phyloP scores from a whole-genome alignment of 495 filamentous ascomycete genomes.

The Stereocaulon alpinum region DNA sequence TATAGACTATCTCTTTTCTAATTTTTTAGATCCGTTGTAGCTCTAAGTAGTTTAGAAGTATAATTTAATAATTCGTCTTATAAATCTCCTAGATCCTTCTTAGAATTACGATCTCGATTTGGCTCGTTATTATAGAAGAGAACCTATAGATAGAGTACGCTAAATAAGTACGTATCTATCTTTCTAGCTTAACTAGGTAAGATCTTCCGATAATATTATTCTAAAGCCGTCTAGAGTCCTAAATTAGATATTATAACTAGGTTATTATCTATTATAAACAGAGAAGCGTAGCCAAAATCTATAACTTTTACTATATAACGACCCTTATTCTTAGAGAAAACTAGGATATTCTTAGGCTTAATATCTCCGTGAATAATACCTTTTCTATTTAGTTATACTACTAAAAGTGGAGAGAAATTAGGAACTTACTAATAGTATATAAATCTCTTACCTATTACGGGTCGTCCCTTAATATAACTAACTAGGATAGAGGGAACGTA shows the following conservation, averaged over 20 bases:
- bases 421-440: slow-evolving; percentile 17
- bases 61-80: not conserved
- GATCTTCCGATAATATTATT: slow-evolving; percentile 2
- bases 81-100: slow-evolving; percentile 4
- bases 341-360: not conserved
- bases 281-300: slow-evolving; percentile 7
- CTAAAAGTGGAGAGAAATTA: slow-evolving; percentile 1
- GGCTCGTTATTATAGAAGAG: slow-evolving; percentile 1
- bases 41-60: not conserved
- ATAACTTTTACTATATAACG: not conserved
- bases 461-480: too few relatives aligned
- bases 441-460: too few relatives aligned
- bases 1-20: not conserved
- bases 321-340: not conserved
- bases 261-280: slow-evolving; percentile 1
- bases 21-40: not conserved
- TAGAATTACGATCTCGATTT: not conserved
- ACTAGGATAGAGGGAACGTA: too few relatives aligned
- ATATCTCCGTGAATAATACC: not conserved
- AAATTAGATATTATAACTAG: not conserved
- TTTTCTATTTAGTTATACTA: not conserved
- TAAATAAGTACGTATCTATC: slow-evolving; percentile 13
- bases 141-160: slow-evolving; percentile 10
- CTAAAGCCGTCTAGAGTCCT: slow-evolving; percentile 6
- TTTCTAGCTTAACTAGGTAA: not conserved